Percentiles rank a stretch among this genome's conserved stretches.
These are phyloP conservation scores for Cytospora leucostoma DNA, from an alignment of 2,329 filamentous ascomycete species.

Conservation along the genomic window DNA sequence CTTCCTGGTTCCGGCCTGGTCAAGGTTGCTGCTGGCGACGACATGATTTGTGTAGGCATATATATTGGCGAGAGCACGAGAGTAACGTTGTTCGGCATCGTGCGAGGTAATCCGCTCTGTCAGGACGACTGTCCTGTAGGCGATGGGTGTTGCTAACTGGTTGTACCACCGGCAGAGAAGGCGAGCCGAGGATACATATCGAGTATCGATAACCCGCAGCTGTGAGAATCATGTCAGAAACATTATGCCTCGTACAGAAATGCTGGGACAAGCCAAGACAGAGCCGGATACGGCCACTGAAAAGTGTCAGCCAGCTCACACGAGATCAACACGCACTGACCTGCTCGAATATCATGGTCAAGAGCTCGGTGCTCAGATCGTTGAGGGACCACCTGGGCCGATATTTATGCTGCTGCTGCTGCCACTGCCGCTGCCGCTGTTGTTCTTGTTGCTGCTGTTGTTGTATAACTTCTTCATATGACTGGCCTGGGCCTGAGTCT, in stretches of 20 bases:
- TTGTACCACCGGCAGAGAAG: slow-evolving; percentile 44
- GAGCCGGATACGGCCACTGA: no score
- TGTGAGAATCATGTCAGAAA: slow-evolving; percentile 30
- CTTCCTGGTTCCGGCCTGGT: slow-evolving; percentile 39
- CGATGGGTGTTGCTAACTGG: slow-evolving; percentile 45
- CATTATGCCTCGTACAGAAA: not conserved
- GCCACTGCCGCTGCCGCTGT: slow-evolving; percentile 8
- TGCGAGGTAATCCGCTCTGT: slow-evolving; percentile 42
- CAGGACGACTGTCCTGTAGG: slow-evolving; percentile 43
- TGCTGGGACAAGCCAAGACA: not conserved
- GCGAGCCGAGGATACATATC: slow-evolving; percentile 40
- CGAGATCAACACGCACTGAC: slow-evolving; percentile 33
- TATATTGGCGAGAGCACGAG: slow-evolving; percentile 40
- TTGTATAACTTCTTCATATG: slow-evolving; percentile 28
- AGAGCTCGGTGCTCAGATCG: slow-evolving; percentile 46
- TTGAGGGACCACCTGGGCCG: slow-evolving; percentile 35
- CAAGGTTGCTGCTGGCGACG: slow-evolving; percentile 43
- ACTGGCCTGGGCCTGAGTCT: slow-evolving; percentile 25
- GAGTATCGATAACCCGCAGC: slow-evolving; percentile 43
- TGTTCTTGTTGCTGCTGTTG: slow-evolving; percentile 9
- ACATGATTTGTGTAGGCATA: slow-evolving; percentile 44
- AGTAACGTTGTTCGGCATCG: slow-evolving; percentile 38
- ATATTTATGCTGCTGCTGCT: slow-evolving; percentile 1
- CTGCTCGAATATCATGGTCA: slow-evolving; percentile 46
- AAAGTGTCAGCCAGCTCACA: not conserved